phyloP scores from a whole-genome alignment of 257 asterid species.

The Anisodus acutangulus region DNA sequence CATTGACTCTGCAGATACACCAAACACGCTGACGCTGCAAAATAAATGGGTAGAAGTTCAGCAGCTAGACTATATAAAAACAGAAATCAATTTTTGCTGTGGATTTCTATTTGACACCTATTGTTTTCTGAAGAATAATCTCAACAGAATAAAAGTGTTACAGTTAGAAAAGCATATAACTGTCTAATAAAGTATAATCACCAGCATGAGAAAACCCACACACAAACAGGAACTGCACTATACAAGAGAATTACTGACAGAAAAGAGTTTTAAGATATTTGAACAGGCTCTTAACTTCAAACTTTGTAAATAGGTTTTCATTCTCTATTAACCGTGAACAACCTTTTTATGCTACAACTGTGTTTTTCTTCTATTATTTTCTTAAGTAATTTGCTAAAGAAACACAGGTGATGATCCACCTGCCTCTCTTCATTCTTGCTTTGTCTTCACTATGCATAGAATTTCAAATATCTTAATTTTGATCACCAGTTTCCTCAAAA shows the following conservation, averaged over 20 bases:
- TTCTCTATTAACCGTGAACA: background rate
- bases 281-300: background rate
- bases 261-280: background rate
- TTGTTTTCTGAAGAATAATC: conserved; percentile 16
- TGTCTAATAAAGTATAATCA: background rate
- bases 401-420: background rate
- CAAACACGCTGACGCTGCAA: conserved; percentile 87
- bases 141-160: background rate
- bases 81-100: background rate
- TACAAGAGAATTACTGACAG: background rate
- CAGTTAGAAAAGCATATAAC: background rate
- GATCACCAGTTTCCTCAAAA: background rate
- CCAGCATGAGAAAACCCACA: background rate
- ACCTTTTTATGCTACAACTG: background rate
- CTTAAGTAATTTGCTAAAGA: background rate
- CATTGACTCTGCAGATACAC: conserved; percentile 97
- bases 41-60: conserved; percentile 28
- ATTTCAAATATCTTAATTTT: background rate
- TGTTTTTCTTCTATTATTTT: background rate
- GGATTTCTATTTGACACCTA: conserved; percentile 17
- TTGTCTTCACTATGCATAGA: background rate
- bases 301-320: background rate
- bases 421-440: background rate
- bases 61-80: background rate
- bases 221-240: background rate